phyloP scores from a whole-genome alignment of 345 rosid species.

The Salix purpurea region DNA sequence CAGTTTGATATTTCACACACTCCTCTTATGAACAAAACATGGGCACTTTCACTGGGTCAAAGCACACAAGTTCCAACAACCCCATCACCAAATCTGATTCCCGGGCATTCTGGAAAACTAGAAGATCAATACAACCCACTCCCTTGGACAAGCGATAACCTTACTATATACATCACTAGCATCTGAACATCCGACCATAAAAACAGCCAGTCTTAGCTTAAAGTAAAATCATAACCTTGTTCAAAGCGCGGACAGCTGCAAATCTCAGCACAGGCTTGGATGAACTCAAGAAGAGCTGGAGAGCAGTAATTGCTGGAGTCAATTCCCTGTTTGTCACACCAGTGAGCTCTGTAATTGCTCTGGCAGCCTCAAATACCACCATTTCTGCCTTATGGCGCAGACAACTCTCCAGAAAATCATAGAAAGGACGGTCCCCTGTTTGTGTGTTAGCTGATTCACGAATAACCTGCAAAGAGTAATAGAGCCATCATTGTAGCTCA shows the following conservation, averaged over 20 bases:
- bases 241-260: constrained; percentile 96
- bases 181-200: neutral
- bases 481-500: constrained; percentile 1
- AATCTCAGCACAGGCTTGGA: constrained; percentile 95
- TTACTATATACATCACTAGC: neutral
- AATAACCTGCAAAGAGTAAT: constrained; percentile 56
- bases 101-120: neutral
- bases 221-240: constrained; percentile 55
- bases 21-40: neutral
- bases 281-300: constrained; percentile 94
- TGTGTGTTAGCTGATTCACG: constrained; percentile 76
- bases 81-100: neutral
- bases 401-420: constrained; percentile 93
- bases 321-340: constrained; percentile 89
- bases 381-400: constrained; percentile 96
- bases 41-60: neutral
- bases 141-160: neutral
- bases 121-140: neutral
- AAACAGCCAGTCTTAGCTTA: neutral
- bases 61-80: neutral
- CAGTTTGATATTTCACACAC: neutral
- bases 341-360: constrained; percentile 96
- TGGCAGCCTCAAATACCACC: constrained; percentile 98
- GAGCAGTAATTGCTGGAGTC: constrained; percentile 97
- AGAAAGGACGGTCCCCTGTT: constrained; percentile 89